A percentile compares a stretch with the other conserved stretches of the same genome.
phyloP scores from a whole-genome alignment of 495 filamentous ascomycete species.

The Cercophora scortea region DNA sequence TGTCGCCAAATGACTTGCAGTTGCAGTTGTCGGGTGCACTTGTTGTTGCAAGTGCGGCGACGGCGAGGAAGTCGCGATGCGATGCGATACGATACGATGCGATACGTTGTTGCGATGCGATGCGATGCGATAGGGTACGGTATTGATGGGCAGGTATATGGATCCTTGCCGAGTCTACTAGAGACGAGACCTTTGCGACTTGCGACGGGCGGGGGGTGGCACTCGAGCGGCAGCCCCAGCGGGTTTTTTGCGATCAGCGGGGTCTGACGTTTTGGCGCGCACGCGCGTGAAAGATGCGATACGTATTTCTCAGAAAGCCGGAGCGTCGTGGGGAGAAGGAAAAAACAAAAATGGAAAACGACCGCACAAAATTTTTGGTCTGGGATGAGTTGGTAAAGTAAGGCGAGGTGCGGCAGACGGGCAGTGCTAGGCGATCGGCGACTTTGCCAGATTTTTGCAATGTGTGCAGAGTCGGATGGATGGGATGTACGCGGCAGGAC shows the following conservation, averaged over 20 bases:
- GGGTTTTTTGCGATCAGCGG: constrained; percentile 13
- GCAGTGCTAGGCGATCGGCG: too few species aligned
- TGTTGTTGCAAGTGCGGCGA: not conserved
- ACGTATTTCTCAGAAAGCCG: too few species aligned
- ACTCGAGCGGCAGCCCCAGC: not conserved
- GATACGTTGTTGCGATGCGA: too few species aligned
- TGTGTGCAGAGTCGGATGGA: too few species aligned
- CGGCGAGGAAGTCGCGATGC: not conserved
- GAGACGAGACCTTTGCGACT: not conserved
- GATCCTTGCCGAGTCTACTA: constrained; percentile 2
- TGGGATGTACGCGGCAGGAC: not conserved
- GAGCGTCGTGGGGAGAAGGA: not conserved
- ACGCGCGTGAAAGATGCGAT: constrained; percentile 6
- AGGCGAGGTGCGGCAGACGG: too few species aligned
- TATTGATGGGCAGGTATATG: not conserved
- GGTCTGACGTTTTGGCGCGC: constrained; percentile 6
- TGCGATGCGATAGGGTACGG: not conserved
- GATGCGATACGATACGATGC: not conserved
- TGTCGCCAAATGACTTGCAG: not conserved
- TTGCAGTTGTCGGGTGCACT: too few species aligned
- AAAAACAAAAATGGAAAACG: not conserved
- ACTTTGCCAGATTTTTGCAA: too few species aligned
- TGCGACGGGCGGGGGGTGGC: constrained; percentile 11
- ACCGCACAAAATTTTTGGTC: not conserved
- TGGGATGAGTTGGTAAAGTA: not conserved